A percentile compares a stretch with the other conserved stretches of the same genome.
Evolutionary conservation across 2,329 filamentous ascomycete species (phyloP).

Genomic region (Epichloe gansuensis): DNA sequence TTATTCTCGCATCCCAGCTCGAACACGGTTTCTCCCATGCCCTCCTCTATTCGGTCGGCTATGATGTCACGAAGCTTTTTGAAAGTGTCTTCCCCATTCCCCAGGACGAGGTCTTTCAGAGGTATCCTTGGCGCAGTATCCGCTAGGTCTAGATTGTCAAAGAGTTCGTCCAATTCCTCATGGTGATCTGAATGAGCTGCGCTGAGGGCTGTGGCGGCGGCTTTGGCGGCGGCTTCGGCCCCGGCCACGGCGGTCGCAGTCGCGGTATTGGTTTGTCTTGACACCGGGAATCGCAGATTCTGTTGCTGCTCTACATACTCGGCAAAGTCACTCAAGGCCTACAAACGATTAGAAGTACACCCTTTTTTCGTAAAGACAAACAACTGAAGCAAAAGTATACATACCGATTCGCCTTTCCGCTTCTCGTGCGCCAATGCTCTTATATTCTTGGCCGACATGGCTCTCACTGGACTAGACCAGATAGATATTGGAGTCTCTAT

Average conservation of each 20-base stretch:
- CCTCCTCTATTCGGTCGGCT: conserved; percentile 60
- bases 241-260: not conserved
- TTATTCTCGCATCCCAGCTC: conserved; percentile 87
- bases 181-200: conserved; percentile 35
- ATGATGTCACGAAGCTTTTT: conserved; percentile 53
- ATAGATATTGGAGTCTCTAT: conserved; percentile 9
- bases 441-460: conserved; percentile 40
- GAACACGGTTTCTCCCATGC: conserved; percentile 79
- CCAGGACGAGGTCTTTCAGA: conserved; percentile 65
- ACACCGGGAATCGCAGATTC: conserved; percentile 48
- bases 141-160: conserved; percentile 72
- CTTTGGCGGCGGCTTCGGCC: conserved; percentile 11
- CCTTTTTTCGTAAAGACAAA: not conserved
- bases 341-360: conserved; percentile 2
- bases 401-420: conserved; percentile 74
- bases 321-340: conserved; percentile 85
- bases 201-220: conserved; percentile 14
- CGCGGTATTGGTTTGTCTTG: conserved; percentile 15
- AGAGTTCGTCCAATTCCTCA: conserved; percentile 82
- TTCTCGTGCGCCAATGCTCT: conserved; percentile 64
- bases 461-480: conserved; percentile 14
- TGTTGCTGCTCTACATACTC: conserved; percentile 97
- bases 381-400: conserved; percentile 11
- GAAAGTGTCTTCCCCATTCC: conserved; percentile 45
- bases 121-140: conserved; percentile 56